phyloP scores from a whole-genome alignment of 768 basidiomycete genomes.

The Pleurotus cornucopiae region DNA sequence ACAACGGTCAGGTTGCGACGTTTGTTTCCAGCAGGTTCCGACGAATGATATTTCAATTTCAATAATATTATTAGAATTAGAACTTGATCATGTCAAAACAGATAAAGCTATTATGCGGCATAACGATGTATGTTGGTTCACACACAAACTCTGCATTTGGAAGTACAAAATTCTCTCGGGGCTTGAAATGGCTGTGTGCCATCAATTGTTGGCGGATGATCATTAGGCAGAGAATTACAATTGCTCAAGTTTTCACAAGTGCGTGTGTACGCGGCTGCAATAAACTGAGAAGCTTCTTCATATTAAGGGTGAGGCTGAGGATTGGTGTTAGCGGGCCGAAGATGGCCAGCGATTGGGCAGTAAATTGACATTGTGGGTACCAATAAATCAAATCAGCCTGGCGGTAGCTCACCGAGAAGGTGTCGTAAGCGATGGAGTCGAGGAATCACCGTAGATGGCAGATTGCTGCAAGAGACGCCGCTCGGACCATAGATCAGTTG shows the following conservation, averaged over 20 bases:
- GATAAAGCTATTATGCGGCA: background rate
- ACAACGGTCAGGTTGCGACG: no score
- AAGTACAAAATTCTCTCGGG: background rate
- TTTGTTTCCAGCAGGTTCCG: background rate
- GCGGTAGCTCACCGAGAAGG: background rate
- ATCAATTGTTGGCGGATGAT: slow-evolving; percentile 6
- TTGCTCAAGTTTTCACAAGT: slow-evolving; percentile 1
- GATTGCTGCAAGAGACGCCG: background rate
- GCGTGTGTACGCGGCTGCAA: background rate
- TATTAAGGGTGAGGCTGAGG: background rate
- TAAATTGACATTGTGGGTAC: background rate
- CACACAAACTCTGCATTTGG: slow-evolving; percentile 1
- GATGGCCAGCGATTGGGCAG: background rate
- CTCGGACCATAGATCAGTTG: slow-evolving; percentile 2
- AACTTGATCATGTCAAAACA: background rate
- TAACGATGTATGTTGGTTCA: background rate
- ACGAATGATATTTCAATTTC: background rate
- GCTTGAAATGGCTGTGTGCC: background rate
- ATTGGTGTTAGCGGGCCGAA: background rate
- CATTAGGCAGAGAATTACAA: slow-evolving; percentile 1
- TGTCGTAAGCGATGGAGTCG: background rate
- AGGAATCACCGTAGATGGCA: background rate
- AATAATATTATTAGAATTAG: background rate
- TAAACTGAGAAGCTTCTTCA: background rate
- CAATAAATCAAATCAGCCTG: background rate